Evolutionary conservation across 257 asterid genomes (phyloP), one percentile per base, ranked within the genome.

Genomic region (Nicotiana sylvestris): DNA sequence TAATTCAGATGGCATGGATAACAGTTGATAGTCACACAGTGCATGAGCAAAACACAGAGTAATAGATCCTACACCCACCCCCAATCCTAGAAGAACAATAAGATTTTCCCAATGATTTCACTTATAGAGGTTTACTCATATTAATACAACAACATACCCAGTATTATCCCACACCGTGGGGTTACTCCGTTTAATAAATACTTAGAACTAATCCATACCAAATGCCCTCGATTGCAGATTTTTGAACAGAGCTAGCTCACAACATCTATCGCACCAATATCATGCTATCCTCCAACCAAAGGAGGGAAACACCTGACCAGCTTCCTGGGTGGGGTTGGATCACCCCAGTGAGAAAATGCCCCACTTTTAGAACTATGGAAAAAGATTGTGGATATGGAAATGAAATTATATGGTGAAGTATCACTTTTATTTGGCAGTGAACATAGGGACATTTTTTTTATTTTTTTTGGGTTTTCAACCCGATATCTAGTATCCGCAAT

Each of bases 1-100:
- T 51, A 76, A 51, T 76, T 76, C 80, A 76, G 43, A 8, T 76
- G 43, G 27, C 29, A 76, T 29, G 80, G 29, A 76, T 76, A 39
- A 51, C 30, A 35, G 80, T 76, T 29, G 43, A 76, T 49, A 51
- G 25, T 76, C 77, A 51, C 80, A 51, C 27, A 76, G 30, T 53
- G 64, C 80, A 76, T 51, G 80, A 51, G 80, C 46, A 51, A 29
- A 29, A 29, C 25, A 49, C 27, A 51, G 9, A 76, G 25, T 51
- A 29, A 29, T 4, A 25, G 27, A 76, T 72, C 61, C 60, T 46
- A 46, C 77, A 69, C 9, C 57, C 77, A 69, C 33, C 57, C 35
- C 5, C 33, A 39, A 11, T 43, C 51, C 51, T 43, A 43, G 51
- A 43, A 70, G 35, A 18, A 70, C 46, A 70, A 39, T 70, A 70